Evolutionary conservation across 768 basidiomycete genomes (phyloP).

Genomic region (Pseudohyphozyma bogoriensis): DNA sequence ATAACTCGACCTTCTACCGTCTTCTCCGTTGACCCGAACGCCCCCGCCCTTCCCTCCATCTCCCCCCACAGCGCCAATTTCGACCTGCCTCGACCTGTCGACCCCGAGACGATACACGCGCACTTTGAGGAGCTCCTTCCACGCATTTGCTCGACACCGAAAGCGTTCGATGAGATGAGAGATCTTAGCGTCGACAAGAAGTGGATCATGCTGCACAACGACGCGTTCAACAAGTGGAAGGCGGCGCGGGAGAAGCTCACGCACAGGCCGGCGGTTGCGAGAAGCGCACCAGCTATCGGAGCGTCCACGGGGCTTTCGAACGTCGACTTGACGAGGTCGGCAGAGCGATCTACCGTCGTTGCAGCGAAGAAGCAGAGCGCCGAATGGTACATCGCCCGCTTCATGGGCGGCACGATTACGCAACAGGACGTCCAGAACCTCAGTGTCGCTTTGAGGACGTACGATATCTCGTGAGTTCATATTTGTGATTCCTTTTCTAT

Average conservation of each 20-base stretch:
- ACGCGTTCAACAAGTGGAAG: conserved; percentile 68
- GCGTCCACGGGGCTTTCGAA: not conserved
- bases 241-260: conserved; percentile 58
- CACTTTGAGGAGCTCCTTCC: conserved; percentile 69
- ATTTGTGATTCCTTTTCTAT: not conserved
- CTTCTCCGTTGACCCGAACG: not conserved
- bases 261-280: conserved; percentile 37
- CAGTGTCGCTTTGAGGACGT: conserved; percentile 61
- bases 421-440: conserved; percentile 68
- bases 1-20: not conserved
- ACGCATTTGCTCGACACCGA: conserved; percentile 37
- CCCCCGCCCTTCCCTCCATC: not conserved
- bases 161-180: conserved; percentile 42
- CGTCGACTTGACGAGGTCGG: not conserved
- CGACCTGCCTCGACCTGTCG: conserved; percentile 62
- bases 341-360: not conserved
- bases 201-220: conserved; percentile 79
- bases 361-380: conserved; percentile 53
- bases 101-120: conserved; percentile 63
- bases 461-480: conserved; percentile 58
- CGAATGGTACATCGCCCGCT: conserved; percentile 86
- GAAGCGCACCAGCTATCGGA: conserved; percentile 18
- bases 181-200: conserved; percentile 67
- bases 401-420: conserved; percentile 75
- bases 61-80: conserved; percentile 44